phyloP scores from a whole-genome alignment of 768 basidiomycete species.

The Boletus sp. region DNA sequence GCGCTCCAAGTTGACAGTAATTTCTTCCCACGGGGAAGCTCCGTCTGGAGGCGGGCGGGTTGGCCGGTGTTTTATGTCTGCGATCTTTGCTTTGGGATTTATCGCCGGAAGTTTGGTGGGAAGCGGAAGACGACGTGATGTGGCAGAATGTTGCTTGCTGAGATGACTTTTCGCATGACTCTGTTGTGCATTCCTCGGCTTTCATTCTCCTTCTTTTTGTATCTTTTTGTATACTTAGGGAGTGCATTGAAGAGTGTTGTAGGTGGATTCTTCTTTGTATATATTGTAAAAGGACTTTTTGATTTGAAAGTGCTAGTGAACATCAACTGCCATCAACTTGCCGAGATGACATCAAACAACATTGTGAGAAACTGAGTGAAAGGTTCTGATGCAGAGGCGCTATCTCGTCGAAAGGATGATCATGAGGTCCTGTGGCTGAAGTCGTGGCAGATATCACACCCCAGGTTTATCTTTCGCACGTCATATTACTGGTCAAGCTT shows the following conservation, averaged over 20 bases:
- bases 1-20: conserved; percentile 43
- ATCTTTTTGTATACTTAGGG: background rate
- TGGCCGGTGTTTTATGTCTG: conserved; percentile 22
- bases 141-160: background rate
- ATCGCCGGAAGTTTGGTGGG: background rate
- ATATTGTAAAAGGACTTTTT: background rate
- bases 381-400: too few species aligned
- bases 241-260: background rate
- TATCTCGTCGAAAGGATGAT: too few species aligned
- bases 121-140: conserved; percentile 13
- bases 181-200: background rate
- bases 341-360: too few species aligned
- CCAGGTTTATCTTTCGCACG: too few species aligned
- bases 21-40: conserved; percentile 17
- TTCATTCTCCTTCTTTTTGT: background rate
- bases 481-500: background rate
- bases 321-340: background rate
- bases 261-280: background rate
- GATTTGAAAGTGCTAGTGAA: background rate
- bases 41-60: conserved; percentile 16
- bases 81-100: background rate
- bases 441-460: too few species aligned
- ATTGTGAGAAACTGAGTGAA: too few species aligned
- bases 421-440: too few species aligned
- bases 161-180: too few species aligned